These are phyloP conservation scores for Fusarium chuoi DNA, from an alignment of 2,329 filamentous ascomycete genomes.

Conservation along the genomic window DNA sequence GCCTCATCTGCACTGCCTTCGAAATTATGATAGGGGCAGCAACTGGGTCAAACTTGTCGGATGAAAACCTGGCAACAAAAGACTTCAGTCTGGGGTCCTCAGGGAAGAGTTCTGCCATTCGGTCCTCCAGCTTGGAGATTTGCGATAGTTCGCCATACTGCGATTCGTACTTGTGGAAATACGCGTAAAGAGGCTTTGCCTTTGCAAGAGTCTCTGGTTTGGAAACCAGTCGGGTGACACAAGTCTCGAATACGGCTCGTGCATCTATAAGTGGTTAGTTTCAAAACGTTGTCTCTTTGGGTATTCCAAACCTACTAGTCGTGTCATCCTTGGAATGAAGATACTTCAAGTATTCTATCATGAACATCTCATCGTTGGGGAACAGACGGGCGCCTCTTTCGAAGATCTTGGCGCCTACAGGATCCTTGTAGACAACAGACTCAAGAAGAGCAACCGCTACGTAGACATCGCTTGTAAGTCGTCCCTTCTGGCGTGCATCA, in stretches of 20 bases:
- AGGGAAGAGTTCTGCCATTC: slow-evolving; percentile 94
- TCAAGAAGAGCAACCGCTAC: slow-evolving; percentile 93
- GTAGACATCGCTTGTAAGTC: slow-evolving; percentile 93
- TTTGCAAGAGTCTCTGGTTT: slow-evolving; percentile 80
- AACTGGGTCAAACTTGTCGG: slow-evolving; percentile 80
- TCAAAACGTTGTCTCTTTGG: not conserved
- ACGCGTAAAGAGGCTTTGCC: slow-evolving; percentile 86
- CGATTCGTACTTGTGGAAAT: slow-evolving; percentile 95
- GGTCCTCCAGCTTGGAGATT: slow-evolving; percentile 87
- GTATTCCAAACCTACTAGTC: slow-evolving; percentile 74
- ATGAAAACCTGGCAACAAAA: slow-evolving; percentile 81
- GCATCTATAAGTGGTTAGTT: slow-evolving; percentile 71
- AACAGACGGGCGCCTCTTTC: slow-evolving; percentile 94
- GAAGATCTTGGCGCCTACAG: slow-evolving; percentile 92
- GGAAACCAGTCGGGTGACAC: slow-evolving; percentile 81
- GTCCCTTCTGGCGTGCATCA: slow-evolving; percentile 86
- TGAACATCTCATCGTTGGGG: slow-evolving; percentile 91
- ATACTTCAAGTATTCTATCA: slow-evolving; percentile 95
- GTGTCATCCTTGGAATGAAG: slow-evolving; percentile 91
- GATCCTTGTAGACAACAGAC: slow-evolving; percentile 94
- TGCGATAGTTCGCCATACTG: slow-evolving; percentile 93
- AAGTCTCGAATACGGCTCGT: slow-evolving; percentile 94
- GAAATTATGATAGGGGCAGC: slow-evolving; percentile 85
- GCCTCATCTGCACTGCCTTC: slow-evolving; percentile 78
- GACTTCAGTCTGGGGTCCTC: slow-evolving; percentile 80